These are phyloP conservation scores for Penicillium brevicompactum DNA, from an alignment of 2,329 filamentous ascomycete species.

Conservation along the genomic window DNA sequence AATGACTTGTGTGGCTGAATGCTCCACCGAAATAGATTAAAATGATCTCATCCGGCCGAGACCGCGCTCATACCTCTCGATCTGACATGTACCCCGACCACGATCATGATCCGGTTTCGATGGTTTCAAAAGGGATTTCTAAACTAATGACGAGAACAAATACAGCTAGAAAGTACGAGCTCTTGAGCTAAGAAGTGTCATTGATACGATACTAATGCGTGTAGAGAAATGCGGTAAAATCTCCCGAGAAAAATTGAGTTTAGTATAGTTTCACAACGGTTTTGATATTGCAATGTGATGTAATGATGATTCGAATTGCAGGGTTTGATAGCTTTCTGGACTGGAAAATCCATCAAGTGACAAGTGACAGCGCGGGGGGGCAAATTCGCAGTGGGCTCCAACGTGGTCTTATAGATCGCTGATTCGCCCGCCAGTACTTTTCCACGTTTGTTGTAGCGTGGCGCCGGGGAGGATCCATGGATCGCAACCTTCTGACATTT, in stretches of 20 bases:
- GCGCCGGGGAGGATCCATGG: constrained; percentile 14
- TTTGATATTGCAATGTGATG: constrained; percentile 17
- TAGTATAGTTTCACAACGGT: constrained; percentile 8
- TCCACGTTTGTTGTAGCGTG: constrained; percentile 12
- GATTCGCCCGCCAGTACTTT: constrained; percentile 13
- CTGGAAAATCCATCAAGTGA: constrained; percentile 2
- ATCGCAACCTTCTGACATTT: constrained; percentile 1
- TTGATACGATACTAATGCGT: too few relatives aligned
- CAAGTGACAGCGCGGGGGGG: constrained; percentile 12
- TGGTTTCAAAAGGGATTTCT: not conserved
- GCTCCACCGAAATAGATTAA: constrained; percentile 30
- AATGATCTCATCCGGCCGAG: constrained; percentile 28
- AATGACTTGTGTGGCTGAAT: constrained; percentile 29
- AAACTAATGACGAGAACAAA: too few relatives aligned
- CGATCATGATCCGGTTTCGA: not conserved
- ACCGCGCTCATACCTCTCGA: constrained; percentile 1
- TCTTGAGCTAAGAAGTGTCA: too few relatives aligned
- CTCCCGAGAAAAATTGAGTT: not conserved
- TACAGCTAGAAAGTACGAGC: too few relatives aligned
- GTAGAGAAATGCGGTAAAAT: not conserved
- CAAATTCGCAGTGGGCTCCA: constrained; percentile 14
- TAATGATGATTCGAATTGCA: constrained; percentile 21
- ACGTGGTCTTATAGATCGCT: not conserved
- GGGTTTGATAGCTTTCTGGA: constrained; percentile 1
- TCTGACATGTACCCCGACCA: constrained; percentile 1